Base-by-base conservation (phyloP, 176 grass and related monocot species). In the Otatea glauca region DNA sequence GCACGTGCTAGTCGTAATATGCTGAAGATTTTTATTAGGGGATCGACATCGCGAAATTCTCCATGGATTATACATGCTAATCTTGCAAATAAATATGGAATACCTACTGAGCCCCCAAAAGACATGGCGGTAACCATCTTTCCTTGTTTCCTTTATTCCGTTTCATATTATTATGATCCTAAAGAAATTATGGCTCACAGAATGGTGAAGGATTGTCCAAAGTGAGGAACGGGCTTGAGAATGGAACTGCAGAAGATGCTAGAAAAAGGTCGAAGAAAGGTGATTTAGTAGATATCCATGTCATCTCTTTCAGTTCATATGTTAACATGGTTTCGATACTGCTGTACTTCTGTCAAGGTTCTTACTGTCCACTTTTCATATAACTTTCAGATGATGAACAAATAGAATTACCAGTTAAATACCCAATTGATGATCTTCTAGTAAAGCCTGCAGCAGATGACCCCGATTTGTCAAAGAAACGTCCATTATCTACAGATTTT, bases 361-460 rank as follows among this genome's bases (percentile, higher is more conserved):
- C 72, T 90, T 70, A 86, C 34, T 63, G 35, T 77, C 51, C 35
- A 70, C 24, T 78, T 75, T 67, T 84, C 61, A 84, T 68, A 34
- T 90, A 21, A 77, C 27, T 90, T 83, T 64, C 92, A 92, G 90
- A 81, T 27, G 80, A 83, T 66, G 83, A 90, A 64, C 72, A 79
- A 44, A 21, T 24, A 65, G 66, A 24, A 20, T 17, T 37, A 9
- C 56, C 70, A 65, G 45, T 94, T 73, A 89, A 85, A 73, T 94
- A 97, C 79, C 96, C 96, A 60, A 95, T 98, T 79, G 96, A 98
- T 75, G 96, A 98, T 84, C 75, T 92, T 75, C 85, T 93, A 78
- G 72, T 95, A 54, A 75, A 84, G 55, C 80, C 87, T 61, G 39
- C 76, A 76, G 72, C 84, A 78, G 76, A 91, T 88, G 92, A 94